These are phyloP conservation scores for Garcia nutans DNA, from an alignment of 345 rosid species.

Conservation along the genomic window DNA sequence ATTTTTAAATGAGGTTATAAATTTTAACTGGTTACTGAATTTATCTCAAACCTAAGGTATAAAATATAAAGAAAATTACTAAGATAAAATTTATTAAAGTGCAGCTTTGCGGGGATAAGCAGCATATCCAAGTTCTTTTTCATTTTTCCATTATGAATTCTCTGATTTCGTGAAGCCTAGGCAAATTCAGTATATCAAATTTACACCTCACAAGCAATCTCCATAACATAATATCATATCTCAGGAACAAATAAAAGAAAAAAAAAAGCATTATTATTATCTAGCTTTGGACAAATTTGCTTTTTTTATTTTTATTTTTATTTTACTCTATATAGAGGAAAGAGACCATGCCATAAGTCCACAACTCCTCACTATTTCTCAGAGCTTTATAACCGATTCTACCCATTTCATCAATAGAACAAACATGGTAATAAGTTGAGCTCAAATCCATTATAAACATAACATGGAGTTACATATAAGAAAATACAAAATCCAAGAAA, in stretches of 20 bases:
- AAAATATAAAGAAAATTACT: too few species aligned
- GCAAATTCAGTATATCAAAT: conserved; percentile 1
- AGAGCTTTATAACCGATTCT: conserved; percentile 43
- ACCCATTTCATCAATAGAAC: too few species aligned
- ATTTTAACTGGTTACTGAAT: too few species aligned
- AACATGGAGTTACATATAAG: too few species aligned
- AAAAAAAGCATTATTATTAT: conserved; percentile 34
- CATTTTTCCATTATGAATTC: not conserved
- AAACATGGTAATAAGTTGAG: too few species aligned
- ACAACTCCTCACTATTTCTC: conserved; percentile 23
- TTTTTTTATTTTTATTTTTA: too few species aligned
- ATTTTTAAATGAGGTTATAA: too few species aligned
- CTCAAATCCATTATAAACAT: too few species aligned
- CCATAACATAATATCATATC: not conserved
- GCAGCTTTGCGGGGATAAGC: not conserved
- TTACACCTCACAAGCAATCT: conserved; percentile 31
- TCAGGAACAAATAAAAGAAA: too few species aligned
- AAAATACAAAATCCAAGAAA: too few species aligned
- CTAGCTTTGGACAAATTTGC: conserved; percentile 14
- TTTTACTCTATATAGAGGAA: conserved; percentile 2
- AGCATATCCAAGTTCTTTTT: not conserved
- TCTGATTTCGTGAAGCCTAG: conserved; percentile 17
- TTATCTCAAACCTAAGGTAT: too few species aligned
- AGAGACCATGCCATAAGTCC: conserved; percentile 22
- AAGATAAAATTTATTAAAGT: not conserved